Percentiles rank a stretch among this genome's conserved stretches.
Evolutionary conservation across 371 early-diverging fungal species (phyloP).

Genomic region (Encephalitozoon cuniculi): DNA sequence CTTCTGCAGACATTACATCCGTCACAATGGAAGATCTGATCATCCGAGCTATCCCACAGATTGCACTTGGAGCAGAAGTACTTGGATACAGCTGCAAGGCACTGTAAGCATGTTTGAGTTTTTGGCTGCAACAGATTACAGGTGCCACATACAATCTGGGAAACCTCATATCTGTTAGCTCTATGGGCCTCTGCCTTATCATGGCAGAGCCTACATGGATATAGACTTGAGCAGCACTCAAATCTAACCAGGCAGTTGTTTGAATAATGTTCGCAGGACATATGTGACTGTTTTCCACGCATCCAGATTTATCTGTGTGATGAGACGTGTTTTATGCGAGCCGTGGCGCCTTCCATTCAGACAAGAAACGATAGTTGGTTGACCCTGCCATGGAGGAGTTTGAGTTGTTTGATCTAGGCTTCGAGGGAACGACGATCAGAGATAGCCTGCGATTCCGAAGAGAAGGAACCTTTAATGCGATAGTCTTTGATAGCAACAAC

Average conservation of each 20-base stretch:
- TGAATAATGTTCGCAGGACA: constrained; percentile 76
- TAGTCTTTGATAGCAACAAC: constrained; percentile 11
- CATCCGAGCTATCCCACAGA: constrained; percentile 74
- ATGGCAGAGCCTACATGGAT: constrained; percentile 85
- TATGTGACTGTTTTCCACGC: neutral
- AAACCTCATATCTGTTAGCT: constrained; percentile 67
- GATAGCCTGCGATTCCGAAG: neutral
- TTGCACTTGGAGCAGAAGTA: constrained; percentile 85
- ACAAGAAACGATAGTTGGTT: neutral
- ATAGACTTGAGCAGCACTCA: constrained; percentile 77
- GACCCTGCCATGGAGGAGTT: neutral
- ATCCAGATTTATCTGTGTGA: neutral
- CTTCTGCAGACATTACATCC: constrained; percentile 81
- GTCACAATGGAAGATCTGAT: constrained; percentile 77
- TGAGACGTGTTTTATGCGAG: neutral
- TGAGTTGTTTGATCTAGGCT: constrained; percentile 21
- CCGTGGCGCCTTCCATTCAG: neutral
- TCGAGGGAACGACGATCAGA: constrained; percentile 24
- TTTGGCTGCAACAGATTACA: constrained; percentile 73
- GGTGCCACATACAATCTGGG: constrained; percentile 79
- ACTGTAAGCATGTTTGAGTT: constrained; percentile 67
- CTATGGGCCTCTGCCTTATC: constrained; percentile 74
- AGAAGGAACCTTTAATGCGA: neutral
- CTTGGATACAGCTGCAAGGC: constrained; percentile 64
- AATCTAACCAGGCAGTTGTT: constrained; percentile 73